A percentile compares a stretch with the other conserved stretches of the same genome.
phyloP scores from a whole-genome alignment of 176 grass and related monocot species.

The Bolboschoenus planiculmis region DNA sequence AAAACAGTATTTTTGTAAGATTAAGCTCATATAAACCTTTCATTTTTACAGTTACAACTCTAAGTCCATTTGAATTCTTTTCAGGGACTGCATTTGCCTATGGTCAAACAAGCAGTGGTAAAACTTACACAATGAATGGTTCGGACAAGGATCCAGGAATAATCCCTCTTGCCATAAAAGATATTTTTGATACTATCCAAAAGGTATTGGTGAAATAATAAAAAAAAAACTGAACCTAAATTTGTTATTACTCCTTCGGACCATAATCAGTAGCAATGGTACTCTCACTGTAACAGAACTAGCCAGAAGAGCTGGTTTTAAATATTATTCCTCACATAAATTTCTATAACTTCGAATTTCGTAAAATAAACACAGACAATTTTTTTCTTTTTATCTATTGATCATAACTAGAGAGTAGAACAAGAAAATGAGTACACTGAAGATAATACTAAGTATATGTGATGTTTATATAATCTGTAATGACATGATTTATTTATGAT shows the following conservation, averaged over 20 bases:
- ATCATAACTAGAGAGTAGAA: neutral
- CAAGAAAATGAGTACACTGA: neutral
- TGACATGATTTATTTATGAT: neutral
- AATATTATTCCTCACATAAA: neutral
- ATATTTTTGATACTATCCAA: constrained; percentile 53
- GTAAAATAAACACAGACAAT: neutral
- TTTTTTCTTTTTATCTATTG: neutral
- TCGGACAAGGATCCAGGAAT: constrained; percentile 54
- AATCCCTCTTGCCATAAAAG: constrained; percentile 63
- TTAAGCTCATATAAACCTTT: neutral
- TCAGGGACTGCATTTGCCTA: constrained; percentile 84
- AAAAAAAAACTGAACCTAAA: neutral
- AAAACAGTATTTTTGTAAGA: neutral
- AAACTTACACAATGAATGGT: constrained; percentile 95
- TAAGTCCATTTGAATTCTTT: neutral
- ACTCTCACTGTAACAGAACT: neutral
- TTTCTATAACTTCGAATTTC: too few species aligned
- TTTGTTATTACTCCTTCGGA: neutral
- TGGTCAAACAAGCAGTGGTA: constrained; percentile 94
- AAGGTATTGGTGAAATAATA: constrained; percentile 32
- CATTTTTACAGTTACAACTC: neutral
- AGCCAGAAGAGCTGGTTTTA: neutral
- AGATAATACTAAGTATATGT: neutral
- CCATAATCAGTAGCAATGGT: neutral
- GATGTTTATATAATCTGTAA: neutral